Base-by-base conservation (phyloP, 257 asterid genomes). In the Leptodermis oblonga region DNA sequence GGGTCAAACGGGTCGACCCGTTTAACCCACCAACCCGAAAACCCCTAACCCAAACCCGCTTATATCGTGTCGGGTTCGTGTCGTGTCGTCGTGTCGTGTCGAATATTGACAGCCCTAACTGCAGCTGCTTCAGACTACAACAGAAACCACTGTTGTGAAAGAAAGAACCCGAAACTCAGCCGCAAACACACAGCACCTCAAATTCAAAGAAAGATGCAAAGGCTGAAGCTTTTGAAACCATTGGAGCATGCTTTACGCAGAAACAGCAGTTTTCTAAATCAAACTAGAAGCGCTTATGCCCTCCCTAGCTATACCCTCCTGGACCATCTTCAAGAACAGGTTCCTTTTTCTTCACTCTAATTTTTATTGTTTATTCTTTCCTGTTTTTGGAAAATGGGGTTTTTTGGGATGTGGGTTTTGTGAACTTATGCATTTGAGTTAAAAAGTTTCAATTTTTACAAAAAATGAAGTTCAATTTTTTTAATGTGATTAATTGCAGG, bases 311-410 rank as follows among this genome's bases (percentile, higher is more conserved):
- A 88, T 62, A 66, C 94, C 69, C 88, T 85, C 34, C 84, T 81
- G 73, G 95, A 86, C 83, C 82, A 75, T 78, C 76, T 78, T 70
- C 92, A 88, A 78, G 90, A 87, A 72, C 94, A 90, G 95, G 97
- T 65, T 52, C 67, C 84, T 79, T 77, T 80, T 62, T 65, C 54
- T 26, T 4, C 5, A 56, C 3, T 37, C 37, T 71, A 12, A 22
- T 31, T 11, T 33, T 37, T 25, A 55, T 26, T 34, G 34, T 51
- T 22, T 4, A 51, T 20, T 15, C 20, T 14, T 36, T 14, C n/a
- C 26, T 31, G n/a, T 0, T 68, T 4, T 58, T 12, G 2, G 43
- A 15, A 17, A 55, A 41, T 70, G 73, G 28, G 48, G 18, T 72
- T 67, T 39, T 3, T 14, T 58, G 28, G 22, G 15, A 28, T 28